Percentiles rank a stretch among this genome's conserved stretches.
phyloP scores from a whole-genome alignment of 108 stramenopile genomes.

The Cyclotella baltica region DNA sequence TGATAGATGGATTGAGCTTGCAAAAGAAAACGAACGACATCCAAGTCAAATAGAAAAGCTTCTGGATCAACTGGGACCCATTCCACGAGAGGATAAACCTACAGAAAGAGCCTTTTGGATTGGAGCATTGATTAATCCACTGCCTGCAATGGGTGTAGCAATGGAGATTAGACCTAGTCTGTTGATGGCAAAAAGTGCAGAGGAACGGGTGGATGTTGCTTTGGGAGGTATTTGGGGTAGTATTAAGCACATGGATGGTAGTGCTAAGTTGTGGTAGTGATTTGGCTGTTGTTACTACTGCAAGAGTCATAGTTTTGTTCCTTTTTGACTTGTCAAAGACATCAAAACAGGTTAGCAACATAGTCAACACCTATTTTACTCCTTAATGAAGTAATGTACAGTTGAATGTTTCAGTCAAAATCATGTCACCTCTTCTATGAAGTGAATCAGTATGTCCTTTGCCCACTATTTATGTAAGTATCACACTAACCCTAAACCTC shows the following conservation, averaged over 20 bases:
- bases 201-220: slow-evolving; percentile 66
- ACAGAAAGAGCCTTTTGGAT: slow-evolving; percentile 85
- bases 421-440: too few species aligned
- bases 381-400: too few species aligned
- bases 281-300: too few species aligned
- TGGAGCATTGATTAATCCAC: slow-evolving; percentile 77
- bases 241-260: slow-evolving; percentile 78
- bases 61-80: slow-evolving; percentile 61
- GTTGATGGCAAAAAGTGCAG: slow-evolving; percentile 63
- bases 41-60: slow-evolving; percentile 65
- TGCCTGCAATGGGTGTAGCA: slow-evolving; percentile 81
- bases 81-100: slow-evolving; percentile 68
- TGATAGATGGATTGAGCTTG: slow-evolving; percentile 76
- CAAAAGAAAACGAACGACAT: slow-evolving; percentile 61
- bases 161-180: slow-evolving; percentile 75
- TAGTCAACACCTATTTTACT: too few species aligned
- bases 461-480: too few species aligned
- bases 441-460: too few species aligned
- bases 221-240: slow-evolving; percentile 64
- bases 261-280: slow-evolving; percentile 33
- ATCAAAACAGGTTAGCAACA: too few species aligned
- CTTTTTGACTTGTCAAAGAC: too few species aligned
- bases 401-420: too few species aligned
- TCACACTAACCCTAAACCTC: too few species aligned
- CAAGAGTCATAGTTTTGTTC: too few species aligned